Conservation (phyloP, 2,329 filamentous ascomycete genomes). For the Calonectria pauciramosa region DNA sequence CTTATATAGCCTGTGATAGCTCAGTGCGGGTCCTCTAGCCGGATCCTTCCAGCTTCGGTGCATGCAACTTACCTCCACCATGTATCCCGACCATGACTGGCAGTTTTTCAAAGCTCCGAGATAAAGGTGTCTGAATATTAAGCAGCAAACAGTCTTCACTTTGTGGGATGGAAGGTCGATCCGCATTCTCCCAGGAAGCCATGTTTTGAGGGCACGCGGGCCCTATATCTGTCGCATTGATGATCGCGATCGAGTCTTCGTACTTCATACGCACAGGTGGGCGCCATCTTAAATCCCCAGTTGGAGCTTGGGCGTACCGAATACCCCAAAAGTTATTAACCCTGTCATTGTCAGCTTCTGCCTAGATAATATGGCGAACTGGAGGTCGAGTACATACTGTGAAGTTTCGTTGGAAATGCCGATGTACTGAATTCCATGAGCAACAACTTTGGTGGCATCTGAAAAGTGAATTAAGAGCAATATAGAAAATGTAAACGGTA, state of each 20-base stretch:
- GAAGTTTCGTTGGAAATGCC: neutral
- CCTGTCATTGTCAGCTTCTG: neutral
- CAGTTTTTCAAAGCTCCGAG: neutral
- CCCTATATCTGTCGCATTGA: neutral
- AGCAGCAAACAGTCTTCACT: neutral
- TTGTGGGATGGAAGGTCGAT: neutral
- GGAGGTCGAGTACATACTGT: neutral
- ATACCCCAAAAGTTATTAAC: neutral
- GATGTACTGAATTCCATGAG: neutral
- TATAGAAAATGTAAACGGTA: neutral
- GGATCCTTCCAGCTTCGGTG: no score
- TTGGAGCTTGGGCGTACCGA: neutral
- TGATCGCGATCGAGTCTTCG: no score
- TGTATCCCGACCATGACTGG: neutral
- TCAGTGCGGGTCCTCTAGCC: neutral
- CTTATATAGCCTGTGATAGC: neutral
- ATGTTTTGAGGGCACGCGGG: neutral
- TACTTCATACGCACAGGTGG: neutral
- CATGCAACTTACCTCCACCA: neutral
- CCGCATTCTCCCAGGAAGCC: neutral
- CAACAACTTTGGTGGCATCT: neutral
- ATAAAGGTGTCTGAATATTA: neutral
- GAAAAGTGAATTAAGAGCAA: neutral
- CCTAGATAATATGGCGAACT: no score
- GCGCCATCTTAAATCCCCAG: neutral